phyloP scores from a whole-genome alignment of 345 rosid species.

The Citrus maxima region DNA sequence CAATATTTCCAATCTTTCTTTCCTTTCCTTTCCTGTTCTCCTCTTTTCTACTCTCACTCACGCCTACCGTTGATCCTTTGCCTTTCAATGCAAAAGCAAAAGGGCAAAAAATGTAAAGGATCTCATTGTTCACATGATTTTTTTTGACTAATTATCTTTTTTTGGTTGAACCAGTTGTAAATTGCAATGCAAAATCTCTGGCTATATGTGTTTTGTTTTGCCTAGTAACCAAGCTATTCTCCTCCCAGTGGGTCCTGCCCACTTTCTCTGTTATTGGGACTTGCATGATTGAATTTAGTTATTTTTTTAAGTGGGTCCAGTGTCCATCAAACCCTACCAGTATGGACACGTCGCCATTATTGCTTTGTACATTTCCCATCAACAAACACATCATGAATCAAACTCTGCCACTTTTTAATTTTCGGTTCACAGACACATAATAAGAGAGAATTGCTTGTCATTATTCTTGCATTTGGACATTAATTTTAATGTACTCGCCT shows the following conservation, averaged over 20 bases:
- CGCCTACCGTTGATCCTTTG: background rate
- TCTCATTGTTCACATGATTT: constrained; percentile 10
- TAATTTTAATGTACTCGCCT: too few relatives aligned
- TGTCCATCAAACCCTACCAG: background rate
- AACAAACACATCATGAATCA: background rate
- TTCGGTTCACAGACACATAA: background rate
- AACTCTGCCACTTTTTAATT: background rate
- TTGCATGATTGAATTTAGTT: background rate
- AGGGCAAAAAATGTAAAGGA: background rate
- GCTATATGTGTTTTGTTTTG: constrained; percentile 12
- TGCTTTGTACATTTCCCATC: background rate
- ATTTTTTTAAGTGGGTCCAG: background rate
- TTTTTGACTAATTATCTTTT: constrained; percentile 1
- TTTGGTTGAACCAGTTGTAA: constrained; percentile 4
- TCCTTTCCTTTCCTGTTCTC: background rate
- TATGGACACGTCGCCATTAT: background rate
- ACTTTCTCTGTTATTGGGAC: constrained; percentile 17
- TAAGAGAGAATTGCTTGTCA: too few relatives aligned
- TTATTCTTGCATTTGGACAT: too few relatives aligned
- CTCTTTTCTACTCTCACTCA: background rate
- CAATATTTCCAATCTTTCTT: constrained; percentile 20
- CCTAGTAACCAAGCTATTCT: background rate
- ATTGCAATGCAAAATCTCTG: background rate
- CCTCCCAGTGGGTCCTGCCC: constrained; percentile 5
- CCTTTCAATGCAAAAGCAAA: constrained; percentile 19